Percentiles rank a stretch among this genome's conserved stretches.
These are phyloP conservation scores for Aspergillus hortae DNA, from an alignment of 2,329 filamentous ascomycete species.

Conservation along the genomic window DNA sequence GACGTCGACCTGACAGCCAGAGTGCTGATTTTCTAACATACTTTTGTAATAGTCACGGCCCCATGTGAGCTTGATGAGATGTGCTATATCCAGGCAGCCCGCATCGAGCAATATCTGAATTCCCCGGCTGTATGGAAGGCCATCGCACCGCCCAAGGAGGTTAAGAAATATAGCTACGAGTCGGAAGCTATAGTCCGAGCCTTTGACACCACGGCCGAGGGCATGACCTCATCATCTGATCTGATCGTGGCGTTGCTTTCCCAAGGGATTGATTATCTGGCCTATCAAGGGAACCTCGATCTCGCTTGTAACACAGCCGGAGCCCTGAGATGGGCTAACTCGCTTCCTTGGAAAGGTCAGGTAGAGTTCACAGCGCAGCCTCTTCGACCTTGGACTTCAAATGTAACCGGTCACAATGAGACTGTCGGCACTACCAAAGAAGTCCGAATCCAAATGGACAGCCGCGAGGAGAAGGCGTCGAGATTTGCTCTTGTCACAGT, in stretches of 20 bases:
- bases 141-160: conserved; percentile 10
- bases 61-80: conserved; percentile 17
- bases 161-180: conserved; percentile 11
- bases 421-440: conserved; percentile 8
- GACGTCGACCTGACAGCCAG: background rate
- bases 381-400: conserved; percentile 16
- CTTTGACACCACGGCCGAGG: conserved; percentile 13
- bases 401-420: conserved; percentile 7
- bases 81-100: conserved; percentile 17
- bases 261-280: conserved; percentile 17
- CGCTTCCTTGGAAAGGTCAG: conserved; percentile 23
- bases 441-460: background rate
- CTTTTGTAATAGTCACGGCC: conserved; percentile 14
- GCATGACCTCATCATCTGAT: conserved; percentile 8
- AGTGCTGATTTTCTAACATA: background rate
- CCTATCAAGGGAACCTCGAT: conserved; percentile 24
- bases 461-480: background rate
- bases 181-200: conserved; percentile 8
- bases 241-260: conserved; percentile 8
- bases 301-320: conserved; percentile 26
- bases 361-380: conserved; percentile 16
- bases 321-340: conserved; percentile 20
- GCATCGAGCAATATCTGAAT: conserved; percentile 21
- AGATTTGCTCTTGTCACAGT: conserved; percentile 15
- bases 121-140: conserved; percentile 14